A percentile compares a stretch with the other conserved stretches of the same genome.
Conservation (phyloP, 441 rosid species). For the Erodium trifolium region DNA sequence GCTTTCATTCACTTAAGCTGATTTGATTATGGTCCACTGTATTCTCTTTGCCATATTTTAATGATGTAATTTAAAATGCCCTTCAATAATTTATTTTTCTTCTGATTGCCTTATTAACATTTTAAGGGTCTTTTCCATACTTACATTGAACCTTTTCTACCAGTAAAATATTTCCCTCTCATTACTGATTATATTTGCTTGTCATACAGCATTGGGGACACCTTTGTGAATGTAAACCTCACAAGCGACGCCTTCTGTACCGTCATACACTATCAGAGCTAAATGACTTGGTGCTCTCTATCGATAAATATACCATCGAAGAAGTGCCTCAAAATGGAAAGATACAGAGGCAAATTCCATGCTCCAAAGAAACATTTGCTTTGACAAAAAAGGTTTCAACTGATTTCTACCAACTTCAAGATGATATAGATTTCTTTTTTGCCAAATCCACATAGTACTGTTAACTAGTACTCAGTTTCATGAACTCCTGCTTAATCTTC, state of each 20-base stretch:
- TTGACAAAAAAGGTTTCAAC: slow-evolving; percentile 54
- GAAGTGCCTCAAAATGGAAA: slow-evolving; percentile 30
- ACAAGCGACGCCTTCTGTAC: slow-evolving; percentile 58
- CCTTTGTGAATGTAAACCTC: slow-evolving; percentile 81
- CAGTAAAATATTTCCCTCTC: background rate
- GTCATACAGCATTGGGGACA: slow-evolving; percentile 80
- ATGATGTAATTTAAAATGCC: background rate
- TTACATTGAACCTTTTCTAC: background rate
- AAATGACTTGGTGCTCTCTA: slow-evolving; percentile 38
- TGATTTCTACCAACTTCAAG: background rate
- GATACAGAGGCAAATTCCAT: slow-evolving; percentile 33
- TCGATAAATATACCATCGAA: slow-evolving; percentile 31
- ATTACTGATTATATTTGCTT: slow-evolving; percentile 19
- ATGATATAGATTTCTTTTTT: background rate
- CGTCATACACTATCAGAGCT: slow-evolving; percentile 79
- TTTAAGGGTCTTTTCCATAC: background rate
- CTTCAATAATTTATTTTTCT: background rate
- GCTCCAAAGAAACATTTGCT: slow-evolving; percentile 33
- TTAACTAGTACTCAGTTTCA: background rate
- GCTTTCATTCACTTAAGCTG: background rate
- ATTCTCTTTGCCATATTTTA: background rate
- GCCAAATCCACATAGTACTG: background rate
- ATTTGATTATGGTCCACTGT: background rate
- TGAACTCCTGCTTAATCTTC: background rate
- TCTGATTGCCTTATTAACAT: background rate